Conservation (phyloP, 257 asterid genomes). For the Nicotiana tomentosiformis region DNA sequence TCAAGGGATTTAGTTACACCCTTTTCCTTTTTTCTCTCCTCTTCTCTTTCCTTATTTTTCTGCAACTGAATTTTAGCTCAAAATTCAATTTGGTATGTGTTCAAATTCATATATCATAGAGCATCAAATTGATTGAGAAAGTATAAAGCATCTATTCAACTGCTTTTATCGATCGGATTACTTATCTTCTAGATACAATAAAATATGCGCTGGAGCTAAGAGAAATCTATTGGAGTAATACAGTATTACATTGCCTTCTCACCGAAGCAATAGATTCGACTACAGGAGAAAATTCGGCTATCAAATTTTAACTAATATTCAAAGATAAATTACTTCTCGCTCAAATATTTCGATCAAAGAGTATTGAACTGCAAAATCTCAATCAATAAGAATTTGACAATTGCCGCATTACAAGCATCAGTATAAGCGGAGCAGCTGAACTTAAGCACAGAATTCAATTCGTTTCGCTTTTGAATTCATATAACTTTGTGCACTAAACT, state of each 20-base stretch:
- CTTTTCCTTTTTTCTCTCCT: no score
- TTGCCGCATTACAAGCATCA: not conserved
- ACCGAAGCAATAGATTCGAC: not conserved
- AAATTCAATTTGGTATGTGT: not conserved
- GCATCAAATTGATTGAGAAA: not conserved
- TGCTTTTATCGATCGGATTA: not conserved
- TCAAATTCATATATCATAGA: not conserved
- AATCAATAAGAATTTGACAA: not conserved
- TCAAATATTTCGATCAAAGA: not conserved
- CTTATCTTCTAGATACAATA: not conserved
- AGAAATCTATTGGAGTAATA: not conserved
- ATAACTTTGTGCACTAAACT: not conserved
- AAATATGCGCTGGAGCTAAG: not conserved
- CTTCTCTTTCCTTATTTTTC: no score
- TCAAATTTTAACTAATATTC: not conserved
- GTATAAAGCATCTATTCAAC: not conserved
- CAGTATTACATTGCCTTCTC: not conserved
- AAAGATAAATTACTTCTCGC: not conserved
- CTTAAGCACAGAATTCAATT: not conserved
- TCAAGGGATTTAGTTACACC: no score
- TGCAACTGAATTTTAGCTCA: not conserved
- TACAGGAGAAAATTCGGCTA: not conserved
- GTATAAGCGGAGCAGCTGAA: not conserved
- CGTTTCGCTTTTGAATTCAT: not conserved
- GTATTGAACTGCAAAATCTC: not conserved